These are phyloP conservation scores for Massarina eburnea DNA, from an alignment of 2,329 filamentous ascomycete species.

Conservation along the genomic window DNA sequence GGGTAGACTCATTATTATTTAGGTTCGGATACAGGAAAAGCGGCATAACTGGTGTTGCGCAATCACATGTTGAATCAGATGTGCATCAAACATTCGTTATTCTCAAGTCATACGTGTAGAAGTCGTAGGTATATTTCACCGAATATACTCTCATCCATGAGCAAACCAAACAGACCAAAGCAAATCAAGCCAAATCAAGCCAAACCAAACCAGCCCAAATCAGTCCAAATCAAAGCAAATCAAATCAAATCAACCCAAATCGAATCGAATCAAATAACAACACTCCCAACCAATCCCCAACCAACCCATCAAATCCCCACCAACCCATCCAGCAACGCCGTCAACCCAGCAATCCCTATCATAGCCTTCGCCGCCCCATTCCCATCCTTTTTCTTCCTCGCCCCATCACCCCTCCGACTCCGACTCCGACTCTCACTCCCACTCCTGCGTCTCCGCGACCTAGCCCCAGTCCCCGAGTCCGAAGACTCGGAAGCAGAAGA, in stretches of 20 bases:
- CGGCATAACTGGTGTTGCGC: too few relatives aligned
- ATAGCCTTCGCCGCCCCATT: conserved; percentile 36
- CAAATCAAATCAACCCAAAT: too few relatives aligned
- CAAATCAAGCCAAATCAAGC: too few relatives aligned
- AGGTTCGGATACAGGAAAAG: conserved; percentile 1
- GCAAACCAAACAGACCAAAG: too few relatives aligned
- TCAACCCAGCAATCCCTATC: conserved; percentile 41
- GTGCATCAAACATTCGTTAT: too few relatives aligned
- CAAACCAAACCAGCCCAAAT: too few relatives aligned
- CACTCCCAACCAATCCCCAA: background rate
- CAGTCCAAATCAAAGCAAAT: too few relatives aligned
- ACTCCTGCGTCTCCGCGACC: conserved; percentile 11
- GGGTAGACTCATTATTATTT: background rate
- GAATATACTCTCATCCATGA: too few relatives aligned
- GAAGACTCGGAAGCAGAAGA: conserved; percentile 19
- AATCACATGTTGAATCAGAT: too few relatives aligned
- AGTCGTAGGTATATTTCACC: too few relatives aligned
- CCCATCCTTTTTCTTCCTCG: conserved; percentile 19
- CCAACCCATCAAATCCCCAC: conserved; percentile 15
- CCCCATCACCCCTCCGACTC: conserved; percentile 14
- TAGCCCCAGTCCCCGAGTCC: conserved; percentile 23
- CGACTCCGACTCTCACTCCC: conserved; percentile 11
- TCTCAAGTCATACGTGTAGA: too few relatives aligned
- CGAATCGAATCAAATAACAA: too few relatives aligned
- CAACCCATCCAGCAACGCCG: conserved; percentile 40